Conservation (phyloP, 2,329 filamentous ascomycete species). For the Cercospora sp. region DNA sequence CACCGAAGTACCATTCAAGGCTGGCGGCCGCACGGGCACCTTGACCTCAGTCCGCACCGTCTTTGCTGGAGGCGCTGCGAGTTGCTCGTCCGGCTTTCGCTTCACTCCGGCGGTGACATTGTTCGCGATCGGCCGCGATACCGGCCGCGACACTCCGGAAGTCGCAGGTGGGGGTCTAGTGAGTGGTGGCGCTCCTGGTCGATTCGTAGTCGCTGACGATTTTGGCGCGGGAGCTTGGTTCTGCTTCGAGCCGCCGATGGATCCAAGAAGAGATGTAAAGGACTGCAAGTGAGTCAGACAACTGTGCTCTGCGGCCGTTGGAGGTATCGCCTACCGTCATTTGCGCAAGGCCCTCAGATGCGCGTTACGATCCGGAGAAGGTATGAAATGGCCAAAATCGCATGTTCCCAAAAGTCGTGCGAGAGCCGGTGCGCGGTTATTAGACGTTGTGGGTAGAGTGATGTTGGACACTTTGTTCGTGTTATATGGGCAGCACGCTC, state of each 20-base stretch:
- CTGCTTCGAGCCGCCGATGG: slow-evolving; percentile 30
- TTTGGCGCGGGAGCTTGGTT: slow-evolving; percentile 25
- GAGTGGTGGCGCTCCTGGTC: slow-evolving; percentile 22
- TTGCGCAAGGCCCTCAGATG: background rate
- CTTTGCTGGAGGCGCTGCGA: slow-evolving; percentile 39
- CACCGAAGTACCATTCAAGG: slow-evolving; percentile 9
- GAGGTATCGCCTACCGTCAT: slow-evolving; percentile 22
- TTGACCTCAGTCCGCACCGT: slow-evolving; percentile 34
- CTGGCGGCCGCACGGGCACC: slow-evolving; percentile 31
- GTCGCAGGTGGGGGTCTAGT: slow-evolving; percentile 14
- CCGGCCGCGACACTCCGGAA: slow-evolving; percentile 21
- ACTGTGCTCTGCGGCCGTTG: background rate
- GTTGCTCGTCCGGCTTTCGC: slow-evolving; percentile 41
- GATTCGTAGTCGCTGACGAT: slow-evolving; percentile 11
- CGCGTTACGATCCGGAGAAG: slow-evolving; percentile 4
- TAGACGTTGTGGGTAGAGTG: background rate
- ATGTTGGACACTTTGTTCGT: background rate
- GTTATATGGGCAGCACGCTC: slow-evolving; percentile 4
- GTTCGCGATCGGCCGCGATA: slow-evolving; percentile 26
- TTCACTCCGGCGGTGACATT: slow-evolving; percentile 37
- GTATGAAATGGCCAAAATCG: background rate
- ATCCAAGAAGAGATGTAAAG: slow-evolving; percentile 36
- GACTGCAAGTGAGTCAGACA: slow-evolving; percentile 32
- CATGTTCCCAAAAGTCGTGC: background rate
- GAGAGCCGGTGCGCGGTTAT: background rate